phyloP scores from a whole-genome alignment of 2,329 filamentous ascomycete species.

The Pyrenophora tritici-repentis region DNA sequence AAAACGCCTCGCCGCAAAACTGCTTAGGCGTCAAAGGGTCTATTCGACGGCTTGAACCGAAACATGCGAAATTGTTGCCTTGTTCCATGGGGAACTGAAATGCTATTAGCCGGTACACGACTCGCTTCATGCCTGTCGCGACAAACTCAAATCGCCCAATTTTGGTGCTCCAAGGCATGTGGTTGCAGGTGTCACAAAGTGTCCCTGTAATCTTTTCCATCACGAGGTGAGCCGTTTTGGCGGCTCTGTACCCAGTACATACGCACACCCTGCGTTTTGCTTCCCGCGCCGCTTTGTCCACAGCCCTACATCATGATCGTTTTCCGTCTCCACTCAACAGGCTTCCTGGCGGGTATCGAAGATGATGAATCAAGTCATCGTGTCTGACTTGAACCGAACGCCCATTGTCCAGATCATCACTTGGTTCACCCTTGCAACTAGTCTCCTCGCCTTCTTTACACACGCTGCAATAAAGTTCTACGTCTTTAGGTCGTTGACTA shows the following conservation, averaged over 20 bases:
- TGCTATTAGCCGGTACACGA: constrained; percentile 5
- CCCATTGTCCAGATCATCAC: constrained; percentile 33
- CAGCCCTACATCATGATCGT: constrained; percentile 9
- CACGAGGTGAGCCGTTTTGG: constrained; percentile 1
- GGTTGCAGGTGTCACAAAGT: constrained; percentile 2
- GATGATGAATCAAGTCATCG: constrained; percentile 17
- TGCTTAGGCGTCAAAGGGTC: neutral
- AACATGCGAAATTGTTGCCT: neutral
- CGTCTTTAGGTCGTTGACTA: constrained; percentile 18
- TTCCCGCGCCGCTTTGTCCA: neutral
- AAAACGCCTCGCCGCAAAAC: neutral
- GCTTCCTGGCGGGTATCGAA: constrained; percentile 8
- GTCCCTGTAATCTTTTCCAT: neutral
- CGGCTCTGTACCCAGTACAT: constrained; percentile 2
- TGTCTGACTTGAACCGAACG: constrained; percentile 25
- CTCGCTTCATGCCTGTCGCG: neutral
- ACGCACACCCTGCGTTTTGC: neutral
- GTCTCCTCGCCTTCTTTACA: constrained; percentile 25
- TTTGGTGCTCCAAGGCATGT: neutral
- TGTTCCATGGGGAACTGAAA: neutral
- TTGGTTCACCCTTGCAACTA: constrained; percentile 26
- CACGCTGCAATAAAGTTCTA: constrained; percentile 30
- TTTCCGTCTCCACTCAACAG: constrained; percentile 1
- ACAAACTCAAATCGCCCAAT: neutral
- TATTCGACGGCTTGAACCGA: neutral